phyloP scores from a whole-genome alignment of 345 rosid species.

The Diplotaxis tenuifolia region DNA sequence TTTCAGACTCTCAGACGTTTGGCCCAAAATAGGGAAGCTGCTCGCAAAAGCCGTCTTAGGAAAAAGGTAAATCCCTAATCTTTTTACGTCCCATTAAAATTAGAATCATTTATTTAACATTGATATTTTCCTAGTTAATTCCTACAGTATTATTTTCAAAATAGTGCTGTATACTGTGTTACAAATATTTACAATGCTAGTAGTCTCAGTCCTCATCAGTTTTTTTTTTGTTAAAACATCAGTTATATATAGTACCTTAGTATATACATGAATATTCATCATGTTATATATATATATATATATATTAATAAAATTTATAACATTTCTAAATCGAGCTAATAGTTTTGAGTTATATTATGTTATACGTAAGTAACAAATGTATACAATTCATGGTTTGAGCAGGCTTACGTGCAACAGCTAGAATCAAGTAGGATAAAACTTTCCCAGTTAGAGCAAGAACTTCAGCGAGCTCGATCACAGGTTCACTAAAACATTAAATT shows the following conservation, averaged over 20 bases:
- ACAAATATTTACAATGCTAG: neutral
- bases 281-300: too few species aligned
- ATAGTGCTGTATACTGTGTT: neutral
- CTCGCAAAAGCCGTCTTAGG: constrained; percentile 93
- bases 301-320: too few species aligned
- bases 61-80: constrained; percentile 61
- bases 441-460: constrained; percentile 88
- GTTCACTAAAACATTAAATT: constrained; percentile 30
- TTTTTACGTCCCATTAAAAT: neutral
- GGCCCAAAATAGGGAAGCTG: constrained; percentile 99
- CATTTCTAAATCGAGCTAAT: neutral
- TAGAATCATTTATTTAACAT: neutral
- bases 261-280: too few species aligned
- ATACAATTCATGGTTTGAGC: constrained; percentile 24
- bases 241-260: too few species aligned
- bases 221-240: too few species aligned
- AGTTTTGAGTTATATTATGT: neutral
- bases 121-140: neutral
- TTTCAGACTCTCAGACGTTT: constrained; percentile 90
- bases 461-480: constrained; percentile 95
- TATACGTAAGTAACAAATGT: neutral
- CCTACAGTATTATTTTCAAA: neutral
- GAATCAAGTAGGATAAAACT: constrained; percentile 91
- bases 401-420: constrained; percentile 98
- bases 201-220: neutral